phyloP scores from a whole-genome alignment of 495 filamentous ascomycete species.

The Penicillium alfredii region DNA sequence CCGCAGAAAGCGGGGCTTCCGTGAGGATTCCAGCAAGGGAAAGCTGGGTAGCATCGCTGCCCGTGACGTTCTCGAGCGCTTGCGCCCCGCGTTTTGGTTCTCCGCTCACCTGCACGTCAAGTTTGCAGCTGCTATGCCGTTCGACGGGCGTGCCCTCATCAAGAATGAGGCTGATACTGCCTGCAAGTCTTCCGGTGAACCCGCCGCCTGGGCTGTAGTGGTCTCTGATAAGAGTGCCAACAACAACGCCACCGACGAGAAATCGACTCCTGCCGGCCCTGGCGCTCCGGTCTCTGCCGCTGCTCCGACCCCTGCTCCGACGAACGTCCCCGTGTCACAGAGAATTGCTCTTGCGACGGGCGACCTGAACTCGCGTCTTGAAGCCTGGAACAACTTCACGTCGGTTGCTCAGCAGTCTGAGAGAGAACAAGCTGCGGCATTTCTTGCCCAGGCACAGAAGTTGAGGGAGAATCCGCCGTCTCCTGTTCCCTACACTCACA shows the following conservation, averaged over 20 bases:
- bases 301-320: too few relatives aligned
- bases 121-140: constrained; percentile 66
- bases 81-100: constrained; percentile 86
- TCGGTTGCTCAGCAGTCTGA: neutral
- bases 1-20: constrained; percentile 63
- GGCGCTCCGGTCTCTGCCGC: too few relatives aligned
- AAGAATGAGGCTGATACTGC: neutral
- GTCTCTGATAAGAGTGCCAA: neutral
- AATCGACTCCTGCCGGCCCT: too few relatives aligned
- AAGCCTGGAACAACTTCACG: constrained; percentile 34
- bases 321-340: too few relatives aligned
- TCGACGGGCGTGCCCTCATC: constrained; percentile 35
- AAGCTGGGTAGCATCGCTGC: constrained; percentile 74
- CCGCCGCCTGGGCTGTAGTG: constrained; percentile 8
- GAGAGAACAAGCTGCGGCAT: too few relatives aligned
- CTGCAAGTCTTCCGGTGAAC: neutral
- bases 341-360: neutral
- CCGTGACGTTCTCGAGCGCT: constrained; percentile 66
- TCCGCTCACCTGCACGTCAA: constrained; percentile 89
- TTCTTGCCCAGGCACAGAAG: neutral
- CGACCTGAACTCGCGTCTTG: neutral
- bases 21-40: constrained; percentile 64
- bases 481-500: neutral
- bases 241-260: too few relatives aligned
- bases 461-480: neutral